A percentile compares a stretch with the other conserved stretches of the same genome.
phyloP scores from a whole-genome alignment of 1,284 basidiomycete species.

The Trichosporon ovoides region DNA sequence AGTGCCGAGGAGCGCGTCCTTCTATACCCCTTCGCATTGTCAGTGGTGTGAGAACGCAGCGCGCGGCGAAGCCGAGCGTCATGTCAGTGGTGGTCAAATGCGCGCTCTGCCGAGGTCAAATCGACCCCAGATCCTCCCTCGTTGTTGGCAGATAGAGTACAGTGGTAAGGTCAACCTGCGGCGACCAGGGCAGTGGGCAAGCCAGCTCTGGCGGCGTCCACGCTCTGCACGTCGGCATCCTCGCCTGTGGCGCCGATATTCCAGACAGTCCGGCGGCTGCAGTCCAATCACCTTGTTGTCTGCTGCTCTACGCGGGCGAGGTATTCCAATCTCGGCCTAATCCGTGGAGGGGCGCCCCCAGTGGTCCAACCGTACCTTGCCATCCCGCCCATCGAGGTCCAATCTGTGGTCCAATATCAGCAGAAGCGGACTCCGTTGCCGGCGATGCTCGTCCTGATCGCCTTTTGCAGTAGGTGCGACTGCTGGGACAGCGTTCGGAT shows the following conservation, averaged over 20 bases:
- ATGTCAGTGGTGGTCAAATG: background rate
- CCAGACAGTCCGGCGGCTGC: background rate
- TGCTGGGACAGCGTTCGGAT: background rate
- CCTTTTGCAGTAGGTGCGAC: too few species aligned
- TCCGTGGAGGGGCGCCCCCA: too few species aligned
- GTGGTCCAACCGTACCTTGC: too few species aligned
- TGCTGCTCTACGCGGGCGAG: background rate
- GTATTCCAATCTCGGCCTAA: background rate
- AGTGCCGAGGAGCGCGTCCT: background rate
- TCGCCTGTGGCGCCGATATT: background rate
- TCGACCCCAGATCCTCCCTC: background rate
- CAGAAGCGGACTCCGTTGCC: background rate
- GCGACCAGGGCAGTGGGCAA: background rate
- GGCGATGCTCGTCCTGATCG: too few species aligned
- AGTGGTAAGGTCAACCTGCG: background rate
- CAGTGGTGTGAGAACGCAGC: background rate
- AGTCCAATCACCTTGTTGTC: background rate
- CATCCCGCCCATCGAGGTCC: background rate
- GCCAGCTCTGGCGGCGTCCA: background rate
- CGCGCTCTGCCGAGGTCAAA: background rate
- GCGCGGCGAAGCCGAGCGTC: too few species aligned
- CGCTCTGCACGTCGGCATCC: background rate
- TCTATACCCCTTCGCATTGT: background rate
- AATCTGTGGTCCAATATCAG: background rate
- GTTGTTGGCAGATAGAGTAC: background rate